Evolutionary conservation across 2,329 filamentous ascomycete species (phyloP), one percentile per base, ranked within the genome.

Genomic region (Fusarium sp.): DNA sequence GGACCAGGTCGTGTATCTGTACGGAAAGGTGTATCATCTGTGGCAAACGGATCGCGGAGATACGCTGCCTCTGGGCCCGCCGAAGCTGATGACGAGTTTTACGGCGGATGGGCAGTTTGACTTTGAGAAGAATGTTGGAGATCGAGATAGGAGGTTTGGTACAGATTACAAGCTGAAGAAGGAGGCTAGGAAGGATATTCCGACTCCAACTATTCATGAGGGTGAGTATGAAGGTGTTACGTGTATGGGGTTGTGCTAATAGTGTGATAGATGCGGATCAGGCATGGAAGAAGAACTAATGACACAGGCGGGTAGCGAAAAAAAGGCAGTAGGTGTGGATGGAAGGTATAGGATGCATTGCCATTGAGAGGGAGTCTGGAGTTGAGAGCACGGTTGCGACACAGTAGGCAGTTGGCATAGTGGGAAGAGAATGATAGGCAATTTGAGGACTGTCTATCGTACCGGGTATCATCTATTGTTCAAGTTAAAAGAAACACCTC

Each of bases 31-130:
- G 2, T 96, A 91, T 78, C 93, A 97, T 77, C 83, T 96, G 42
- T 97, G 94, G 94, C 92, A 97, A 84, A 88, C 91, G 17, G 93
- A 97, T 79, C 83, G 87, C 7, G 92, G 92, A 0, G 88, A 95
- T 74, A 75, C 76, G 62, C 63, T 88, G 31, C 86, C 86, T 0
- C 70, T 88, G 5, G 86, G 86, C 0, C 79, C 82, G 67, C 86
- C 86, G 10, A 81, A 84, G 72, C 77, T 88, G 8, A 88, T 88
- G 86, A 86, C 82, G 13, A 87, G 84, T 72, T 85, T 83, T 62
- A 86, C 83, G 5, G 79, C 75, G 2, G 78, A 82, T n/a, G 81
- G 80, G 0, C 85, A 88, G 72, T 75, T 87, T 31, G 82, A 84
- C 36, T 83, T 86, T 65, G 80, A 82, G 15, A 79, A 76, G 63